Evolutionary conservation across 2,329 filamentous ascomycete species (phyloP), one percentile per base, ranked within the genome.

Genomic region (Pestalotiopsis sp.): DNA sequence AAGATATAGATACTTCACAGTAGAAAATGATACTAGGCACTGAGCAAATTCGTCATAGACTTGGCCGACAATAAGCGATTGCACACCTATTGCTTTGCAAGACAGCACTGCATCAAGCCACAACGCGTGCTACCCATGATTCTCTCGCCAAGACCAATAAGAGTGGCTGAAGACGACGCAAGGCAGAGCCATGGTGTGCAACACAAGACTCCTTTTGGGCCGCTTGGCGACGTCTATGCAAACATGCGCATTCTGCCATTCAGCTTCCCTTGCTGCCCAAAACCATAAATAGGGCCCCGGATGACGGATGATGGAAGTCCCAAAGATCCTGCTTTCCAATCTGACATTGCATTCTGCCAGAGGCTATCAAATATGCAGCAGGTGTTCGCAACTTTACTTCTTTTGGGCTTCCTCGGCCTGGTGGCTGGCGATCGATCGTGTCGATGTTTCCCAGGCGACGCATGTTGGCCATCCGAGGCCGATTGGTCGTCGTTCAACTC

Each of bases 401-500:
- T n/a, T 17, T 52, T 22, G 44, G 20, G 44, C 44, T n/a, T 52
- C 20, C 44, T 52, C 1, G 6, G 44, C n/a, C n/a, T 2, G 44
- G 44, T 52, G 6, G 5, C 6, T 5, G 1, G 44, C 17, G 14
- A 59, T 17, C 7, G n/a, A 52, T 9, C 59, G 44, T 71, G 70
- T 52, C 69, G 69, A 11, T 72, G 68, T 74, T 80, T 82, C 58
- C 84, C 84, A 0, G 80, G 79, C 6, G 83, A 86, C 60, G 14
- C 69, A 1, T 82, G 80, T 70, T 87, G 85, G 85, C 84, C 84
- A 1, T 74, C 75, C 1, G 20, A 66, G 3, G 57, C 69, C 13
- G 71, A 73, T n/a, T 86, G 84, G 84, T 68, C 71, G 6, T 65
- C 68, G 1, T 79, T 87, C 63, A 87, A 87, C 68, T 35, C 72